A percentile compares a stretch with the other conserved stretches of the same genome.
Evolutionary conservation across 805 yeast genomes (phyloP).

Genomic region (Schizosaccharomyces lindneri): DNA sequence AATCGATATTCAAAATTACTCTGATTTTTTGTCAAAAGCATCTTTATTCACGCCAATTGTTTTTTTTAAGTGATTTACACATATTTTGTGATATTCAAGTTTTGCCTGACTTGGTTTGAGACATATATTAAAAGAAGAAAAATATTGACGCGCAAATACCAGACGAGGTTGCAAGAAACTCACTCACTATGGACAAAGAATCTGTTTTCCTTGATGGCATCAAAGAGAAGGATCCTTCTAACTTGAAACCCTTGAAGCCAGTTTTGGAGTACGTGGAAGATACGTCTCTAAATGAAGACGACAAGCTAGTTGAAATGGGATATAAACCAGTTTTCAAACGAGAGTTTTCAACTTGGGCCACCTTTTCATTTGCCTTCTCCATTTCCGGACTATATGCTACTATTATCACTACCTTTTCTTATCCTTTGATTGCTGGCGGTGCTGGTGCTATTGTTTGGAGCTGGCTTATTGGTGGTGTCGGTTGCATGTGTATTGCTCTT

Average conservation of each 20-base stretch:
- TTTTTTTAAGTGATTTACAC: too few relatives aligned
- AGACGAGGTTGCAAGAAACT: too few relatives aligned
- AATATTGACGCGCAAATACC: too few relatives aligned
- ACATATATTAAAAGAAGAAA: too few relatives aligned
- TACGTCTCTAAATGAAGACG: neutral
- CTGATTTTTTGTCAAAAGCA: too few relatives aligned
- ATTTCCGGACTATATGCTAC: slow-evolving; percentile 44
- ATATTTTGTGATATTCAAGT: too few relatives aligned
- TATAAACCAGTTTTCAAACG: slow-evolving; percentile 18
- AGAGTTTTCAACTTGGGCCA: slow-evolving; percentile 32
- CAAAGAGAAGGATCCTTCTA: neutral
- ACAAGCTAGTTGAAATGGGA: neutral
- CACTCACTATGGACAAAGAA: too few relatives aligned
- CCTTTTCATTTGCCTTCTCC: slow-evolving; percentile 38
- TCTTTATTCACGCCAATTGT: too few relatives aligned
- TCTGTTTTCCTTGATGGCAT: too few relatives aligned
- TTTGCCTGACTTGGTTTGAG: too few relatives aligned
- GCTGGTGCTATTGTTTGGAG: slow-evolving; percentile 42
- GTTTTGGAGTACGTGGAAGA: neutral
- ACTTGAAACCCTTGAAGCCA: neutral
- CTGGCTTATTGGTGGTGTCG: slow-evolving; percentile 30
- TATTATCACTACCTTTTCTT: slow-evolving; percentile 26
- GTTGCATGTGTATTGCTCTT: slow-evolving; percentile 15
- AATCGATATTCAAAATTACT: too few relatives aligned
- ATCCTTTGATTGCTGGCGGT: slow-evolving; percentile 29